Percentiles rank a stretch among this genome's conserved stretches.
Conservation (phyloP, 345 rosid species). For the Turnera subulata region DNA sequence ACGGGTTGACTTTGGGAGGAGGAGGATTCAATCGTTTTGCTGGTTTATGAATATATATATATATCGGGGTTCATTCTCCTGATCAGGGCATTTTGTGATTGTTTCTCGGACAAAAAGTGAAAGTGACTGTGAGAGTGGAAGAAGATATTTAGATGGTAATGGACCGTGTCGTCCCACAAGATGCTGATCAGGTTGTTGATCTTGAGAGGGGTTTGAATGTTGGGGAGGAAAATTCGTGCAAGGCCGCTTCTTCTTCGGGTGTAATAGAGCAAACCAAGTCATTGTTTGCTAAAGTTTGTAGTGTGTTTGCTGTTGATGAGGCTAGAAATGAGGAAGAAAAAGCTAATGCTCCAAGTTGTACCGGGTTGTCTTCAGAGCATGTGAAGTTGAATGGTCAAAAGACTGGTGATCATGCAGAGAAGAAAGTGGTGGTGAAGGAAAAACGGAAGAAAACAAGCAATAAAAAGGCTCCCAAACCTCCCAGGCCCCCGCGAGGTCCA, state of each 20-base stretch:
- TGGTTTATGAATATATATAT: conserved; percentile 4
- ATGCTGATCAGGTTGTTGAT: conserved; percentile 48
- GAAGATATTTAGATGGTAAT: conserved; percentile 1
- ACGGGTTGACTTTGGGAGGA: conserved; percentile 8
- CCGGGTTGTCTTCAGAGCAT: conserved; percentile 18
- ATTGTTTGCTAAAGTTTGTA: conserved; percentile 21
- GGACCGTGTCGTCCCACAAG: conserved; percentile 11
- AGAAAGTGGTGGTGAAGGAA: conserved; percentile 23
- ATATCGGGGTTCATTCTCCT: too few species aligned
- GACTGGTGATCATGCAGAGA: conserved; percentile 28
- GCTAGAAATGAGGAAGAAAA: conserved; percentile 30
- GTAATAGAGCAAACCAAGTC: conserved; percentile 24
- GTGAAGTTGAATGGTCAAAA: conserved; percentile 32
- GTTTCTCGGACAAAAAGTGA: background rate
- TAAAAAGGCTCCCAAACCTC: conserved; percentile 70
- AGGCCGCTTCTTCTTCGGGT: conserved; percentile 18
- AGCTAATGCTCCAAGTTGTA: conserved; percentile 7
- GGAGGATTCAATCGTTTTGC: background rate
- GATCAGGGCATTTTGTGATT: too few species aligned
- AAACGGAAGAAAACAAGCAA: conserved; percentile 45
- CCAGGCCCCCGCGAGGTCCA: conserved; percentile 88
- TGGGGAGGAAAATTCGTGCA: conserved; percentile 30
- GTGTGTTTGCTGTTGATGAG: conserved; percentile 24
- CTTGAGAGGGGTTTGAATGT: conserved; percentile 57
- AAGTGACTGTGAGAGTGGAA: background rate